These are phyloP conservation scores for Lentinula aciculospora DNA, from an alignment of 768 basidiomycete genomes.

Conservation along the genomic window DNA sequence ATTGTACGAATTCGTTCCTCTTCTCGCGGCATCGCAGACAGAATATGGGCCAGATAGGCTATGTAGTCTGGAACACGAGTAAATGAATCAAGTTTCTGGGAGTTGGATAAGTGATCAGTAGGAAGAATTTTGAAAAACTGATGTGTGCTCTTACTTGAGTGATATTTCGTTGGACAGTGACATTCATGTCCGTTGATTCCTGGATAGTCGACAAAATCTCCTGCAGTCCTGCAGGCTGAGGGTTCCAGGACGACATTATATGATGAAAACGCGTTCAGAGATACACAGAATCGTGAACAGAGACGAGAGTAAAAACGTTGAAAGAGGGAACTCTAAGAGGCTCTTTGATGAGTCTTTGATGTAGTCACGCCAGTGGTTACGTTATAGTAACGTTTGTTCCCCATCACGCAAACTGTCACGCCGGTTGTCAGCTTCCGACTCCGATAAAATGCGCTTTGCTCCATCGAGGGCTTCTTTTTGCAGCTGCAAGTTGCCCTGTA, in stretches of 20 bases:
- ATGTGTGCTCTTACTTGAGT: constrained; percentile 56
- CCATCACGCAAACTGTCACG: neutral
- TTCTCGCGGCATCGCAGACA: constrained; percentile 73
- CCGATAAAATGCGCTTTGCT: no score
- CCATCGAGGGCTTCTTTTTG: no score
- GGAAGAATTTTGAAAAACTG: constrained; percentile 13
- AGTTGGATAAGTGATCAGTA: constrained; percentile 14
- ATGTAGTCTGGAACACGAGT: constrained; percentile 90
- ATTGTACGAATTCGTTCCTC: constrained; percentile 92
- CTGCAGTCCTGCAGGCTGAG: constrained; percentile 79
- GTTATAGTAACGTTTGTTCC: no score
- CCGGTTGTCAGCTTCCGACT: neutral
- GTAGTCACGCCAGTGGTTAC: no score
- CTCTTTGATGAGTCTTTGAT: neutral
- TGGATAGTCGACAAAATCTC: constrained; percentile 91
- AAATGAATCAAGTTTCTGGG: constrained; percentile 81
- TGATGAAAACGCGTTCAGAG: constrained; percentile 31
- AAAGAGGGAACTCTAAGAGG: constrained; percentile 10
- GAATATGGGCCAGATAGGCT: constrained; percentile 93
- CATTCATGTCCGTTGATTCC: constrained; percentile 78
- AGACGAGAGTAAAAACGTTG: constrained; percentile 18
- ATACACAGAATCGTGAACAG: constrained; percentile 18
- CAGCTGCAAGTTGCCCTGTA: no score
- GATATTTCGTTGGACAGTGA: constrained; percentile 73
- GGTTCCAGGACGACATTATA: constrained; percentile 74